phyloP scores from a whole-genome alignment of 148 eudicot genomes.

The Euryodendron excelsum region DNA sequence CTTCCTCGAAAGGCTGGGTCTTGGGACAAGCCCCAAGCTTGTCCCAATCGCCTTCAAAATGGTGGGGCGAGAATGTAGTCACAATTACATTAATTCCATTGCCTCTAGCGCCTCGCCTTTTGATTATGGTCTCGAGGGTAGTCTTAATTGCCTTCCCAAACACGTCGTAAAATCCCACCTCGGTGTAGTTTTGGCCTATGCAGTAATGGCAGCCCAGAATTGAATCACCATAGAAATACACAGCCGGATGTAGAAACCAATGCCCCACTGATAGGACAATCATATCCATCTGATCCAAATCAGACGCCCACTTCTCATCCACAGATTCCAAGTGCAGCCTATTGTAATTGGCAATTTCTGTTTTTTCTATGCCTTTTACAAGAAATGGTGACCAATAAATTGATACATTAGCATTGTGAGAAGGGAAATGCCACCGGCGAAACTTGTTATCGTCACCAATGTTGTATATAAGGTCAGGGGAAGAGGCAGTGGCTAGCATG shows the following conservation, averaged over 20 bases:
- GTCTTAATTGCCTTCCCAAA: constrained; percentile 70
- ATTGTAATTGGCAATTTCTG: constrained; percentile 35
- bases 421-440: constrained; percentile 64
- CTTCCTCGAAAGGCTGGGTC: constrained; percentile 53
- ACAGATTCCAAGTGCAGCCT: constrained; percentile 57
- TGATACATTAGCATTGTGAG: constrained; percentile 60
- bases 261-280: constrained; percentile 80
- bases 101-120: constrained; percentile 29
- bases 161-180: constrained; percentile 65
- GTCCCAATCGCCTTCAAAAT: constrained; percentile 95
- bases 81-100: constrained; percentile 48
- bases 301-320: constrained; percentile 74
- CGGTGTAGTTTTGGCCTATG: constrained; percentile 45
- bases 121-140: constrained; percentile 47
- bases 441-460: constrained; percentile 74
- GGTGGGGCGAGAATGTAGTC: constrained; percentile 82
- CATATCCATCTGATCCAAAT: constrained; percentile 63
- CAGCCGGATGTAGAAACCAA: constrained; percentile 88
- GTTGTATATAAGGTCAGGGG: constrained; percentile 52
- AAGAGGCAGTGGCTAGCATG: constrained; percentile 55
- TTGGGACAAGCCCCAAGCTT: constrained; percentile 80
- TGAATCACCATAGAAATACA: constrained; percentile 48
- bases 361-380: constrained; percentile 69
- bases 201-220: constrained; percentile 70
- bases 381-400: constrained; percentile 91